These are phyloP conservation scores for Hyphopichia khmerensis DNA, from an alignment of 1,139 yeast genomes.

Conservation along the genomic window DNA sequence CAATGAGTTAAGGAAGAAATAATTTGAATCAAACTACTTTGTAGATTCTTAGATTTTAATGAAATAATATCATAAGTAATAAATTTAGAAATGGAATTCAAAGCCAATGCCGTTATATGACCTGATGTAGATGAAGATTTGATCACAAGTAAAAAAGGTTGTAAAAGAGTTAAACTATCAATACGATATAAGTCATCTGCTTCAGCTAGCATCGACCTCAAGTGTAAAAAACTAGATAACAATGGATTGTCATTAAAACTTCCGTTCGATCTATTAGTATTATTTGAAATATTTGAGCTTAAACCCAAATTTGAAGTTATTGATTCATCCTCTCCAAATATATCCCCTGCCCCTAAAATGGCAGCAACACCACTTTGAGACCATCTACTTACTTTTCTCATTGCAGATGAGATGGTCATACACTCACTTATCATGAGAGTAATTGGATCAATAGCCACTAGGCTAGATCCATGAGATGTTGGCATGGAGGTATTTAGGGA, in stretches of 20 bases:
- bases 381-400: constrained; percentile 85
- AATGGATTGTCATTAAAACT: constrained; percentile 55
- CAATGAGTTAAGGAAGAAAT: constrained; percentile 87
- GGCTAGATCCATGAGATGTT: neutral
- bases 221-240: constrained; percentile 75
- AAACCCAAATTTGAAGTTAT: constrained; percentile 26
- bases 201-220: constrained; percentile 68
- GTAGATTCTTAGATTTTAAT: constrained; percentile 42
- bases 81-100: constrained; percentile 73
- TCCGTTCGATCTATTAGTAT: constrained; percentile 12
- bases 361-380: constrained; percentile 88
- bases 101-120: constrained; percentile 76
- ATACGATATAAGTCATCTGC: constrained; percentile 52
- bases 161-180: constrained; percentile 73
- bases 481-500: neutral
- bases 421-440: constrained; percentile 89
- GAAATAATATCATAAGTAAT: constrained; percentile 60
- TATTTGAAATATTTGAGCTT: constrained; percentile 16
- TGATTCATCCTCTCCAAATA: constrained; percentile 40
- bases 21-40: constrained; percentile 55
- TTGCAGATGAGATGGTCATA: constrained; percentile 79
- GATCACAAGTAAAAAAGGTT: constrained; percentile 85
- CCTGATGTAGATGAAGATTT: constrained; percentile 87
- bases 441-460: constrained; percentile 65
- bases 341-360: constrained; percentile 62